Evolutionary conservation across 2,329 filamentous ascomycete species (phyloP).

Genomic region (Beauveria bassiana): DNA sequence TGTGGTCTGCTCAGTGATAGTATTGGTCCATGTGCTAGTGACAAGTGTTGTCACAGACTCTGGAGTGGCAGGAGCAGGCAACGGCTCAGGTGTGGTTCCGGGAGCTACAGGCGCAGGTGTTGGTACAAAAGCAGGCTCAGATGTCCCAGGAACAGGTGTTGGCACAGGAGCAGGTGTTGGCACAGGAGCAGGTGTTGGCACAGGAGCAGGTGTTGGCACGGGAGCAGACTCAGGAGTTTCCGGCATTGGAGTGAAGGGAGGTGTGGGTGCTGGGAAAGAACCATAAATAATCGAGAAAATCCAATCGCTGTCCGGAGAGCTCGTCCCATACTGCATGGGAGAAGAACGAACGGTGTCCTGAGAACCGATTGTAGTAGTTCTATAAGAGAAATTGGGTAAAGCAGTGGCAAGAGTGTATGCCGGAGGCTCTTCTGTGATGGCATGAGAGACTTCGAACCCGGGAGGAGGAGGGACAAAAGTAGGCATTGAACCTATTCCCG

Average conservation of each 20-base stretch:
- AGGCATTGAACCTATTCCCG: not conserved
- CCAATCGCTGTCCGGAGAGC: conserved; percentile 6
- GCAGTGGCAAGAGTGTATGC: conserved; percentile 1
- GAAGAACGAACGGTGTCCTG: not conserved
- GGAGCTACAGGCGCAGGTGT: conserved; percentile 5
- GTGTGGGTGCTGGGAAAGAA: conserved; percentile 25
- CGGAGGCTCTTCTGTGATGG: not conserved
- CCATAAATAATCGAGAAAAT: conserved; percentile 10
- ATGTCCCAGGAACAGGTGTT: not conserved
- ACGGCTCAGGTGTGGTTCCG: not conserved
- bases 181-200: not conserved
- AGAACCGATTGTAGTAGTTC: not conserved
- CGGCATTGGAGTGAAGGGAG: conserved; percentile 18
- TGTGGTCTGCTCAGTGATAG: conserved; percentile 31
- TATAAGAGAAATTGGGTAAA: not conserved
- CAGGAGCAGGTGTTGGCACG: conserved; percentile 15
- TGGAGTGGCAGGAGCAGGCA: conserved; percentile 24
- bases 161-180: conserved; percentile 15
- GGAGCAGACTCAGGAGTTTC: conserved; percentile 1
- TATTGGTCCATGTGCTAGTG: conserved; percentile 32
- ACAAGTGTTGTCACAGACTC: conserved; percentile 19
- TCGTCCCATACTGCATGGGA: not conserved
- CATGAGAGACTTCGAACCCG: not conserved
- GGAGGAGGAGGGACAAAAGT: not conserved
- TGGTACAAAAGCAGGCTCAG: too few species aligned